Base-by-base conservation (phyloP, 257 asterid genomes). In the Nicotiana noctiflora region DNA sequence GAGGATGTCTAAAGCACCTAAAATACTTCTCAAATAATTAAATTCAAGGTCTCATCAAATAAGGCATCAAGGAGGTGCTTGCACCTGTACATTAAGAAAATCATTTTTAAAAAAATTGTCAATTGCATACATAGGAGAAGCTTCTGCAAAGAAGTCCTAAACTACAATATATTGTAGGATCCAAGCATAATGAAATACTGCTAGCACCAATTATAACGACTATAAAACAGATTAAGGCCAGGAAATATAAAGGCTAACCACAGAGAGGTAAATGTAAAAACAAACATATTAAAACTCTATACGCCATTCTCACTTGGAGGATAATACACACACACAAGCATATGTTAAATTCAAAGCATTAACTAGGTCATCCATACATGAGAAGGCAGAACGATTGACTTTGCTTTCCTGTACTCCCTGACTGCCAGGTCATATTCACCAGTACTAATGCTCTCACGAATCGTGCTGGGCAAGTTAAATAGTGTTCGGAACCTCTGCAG, bases 401-500 rank as follows among this genome's bases (percentile, higher is more conserved):
- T 95, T 7, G 98, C 99, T 93, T 95, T 95, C 81, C 98, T 90
- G 91, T 93, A 95, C 89, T 95, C 99, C 88, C 99, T 89, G 64
- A 95, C 98, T 63, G 99, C 99, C 87, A 95, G 89, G 88, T 95
- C 99, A 86, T 92, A 94, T 90, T 95, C 98, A 62, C 99, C 98
- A 89, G 89, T 95, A 82, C 97, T 89, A 80, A 95, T 92, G 90
- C 86, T 95, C 84, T 90, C 97, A 51, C 99, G 97, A 80, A 95
- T 95, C 19, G 98, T 90, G 89, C 99, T 95, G 59, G 99, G 99
- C 88, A 95, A 87, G 92, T 95, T 95, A 83, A 95, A 95, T 76
- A 95, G 89, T 17, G 99, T 95, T 82, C 99, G 94, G 81, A 95
- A 95, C 88, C 99, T 95, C 87, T 95, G 99, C 81, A 95, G 97